Conservation (phyloP, 2,329 filamentous ascomycete species). For the Shiraia bambusicola region DNA sequence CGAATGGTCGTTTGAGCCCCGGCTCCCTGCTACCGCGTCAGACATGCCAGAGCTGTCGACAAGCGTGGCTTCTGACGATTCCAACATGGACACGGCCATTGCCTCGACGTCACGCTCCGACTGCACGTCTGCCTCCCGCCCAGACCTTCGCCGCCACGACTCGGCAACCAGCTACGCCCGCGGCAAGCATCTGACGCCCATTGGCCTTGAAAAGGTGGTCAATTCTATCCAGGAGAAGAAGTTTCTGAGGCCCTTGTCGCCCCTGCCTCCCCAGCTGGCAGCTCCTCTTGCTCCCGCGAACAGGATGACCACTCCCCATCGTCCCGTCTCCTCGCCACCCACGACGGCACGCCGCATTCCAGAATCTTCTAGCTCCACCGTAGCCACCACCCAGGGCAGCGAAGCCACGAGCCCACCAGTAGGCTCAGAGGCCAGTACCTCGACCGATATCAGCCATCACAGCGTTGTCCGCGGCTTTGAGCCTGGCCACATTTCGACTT, state of each 20-base stretch:
- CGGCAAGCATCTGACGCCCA: slow-evolving; percentile 86
- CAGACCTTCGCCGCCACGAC: slow-evolving; percentile 70
- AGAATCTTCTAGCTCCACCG: slow-evolving; percentile 62
- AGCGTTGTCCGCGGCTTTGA: slow-evolving; percentile 87
- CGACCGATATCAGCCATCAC: slow-evolving; percentile 61
- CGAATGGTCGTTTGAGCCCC: slow-evolving; percentile 37
- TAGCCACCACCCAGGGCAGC: slow-evolving; percentile 47
- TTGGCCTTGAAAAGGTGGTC: slow-evolving; percentile 92
- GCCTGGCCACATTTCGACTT: slow-evolving; percentile 70
- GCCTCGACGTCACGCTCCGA: slow-evolving; percentile 52
- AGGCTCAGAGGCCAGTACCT: slow-evolving; percentile 63
- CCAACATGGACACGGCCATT: slow-evolving; percentile 37
- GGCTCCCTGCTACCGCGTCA: slow-evolving; percentile 27
- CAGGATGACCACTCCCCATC: slow-evolving; percentile 40
- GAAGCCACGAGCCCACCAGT: slow-evolving; percentile 45
- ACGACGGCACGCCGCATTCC: slow-evolving; percentile 51
- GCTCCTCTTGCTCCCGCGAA: slow-evolving; percentile 17
- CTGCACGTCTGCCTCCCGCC: slow-evolving; percentile 56
- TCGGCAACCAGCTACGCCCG: slow-evolving; percentile 70
- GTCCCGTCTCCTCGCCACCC: slow-evolving; percentile 46
- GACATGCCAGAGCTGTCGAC: slow-evolving; percentile 50
- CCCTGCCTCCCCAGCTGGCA: slow-evolving; percentile 47
- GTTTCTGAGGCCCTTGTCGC: slow-evolving; percentile 61
- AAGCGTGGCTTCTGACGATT: slow-evolving; percentile 50
- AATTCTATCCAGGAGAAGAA: slow-evolving; percentile 85